Conservation (phyloP, 306 rosid species). For the Neltuma alba region DNA sequence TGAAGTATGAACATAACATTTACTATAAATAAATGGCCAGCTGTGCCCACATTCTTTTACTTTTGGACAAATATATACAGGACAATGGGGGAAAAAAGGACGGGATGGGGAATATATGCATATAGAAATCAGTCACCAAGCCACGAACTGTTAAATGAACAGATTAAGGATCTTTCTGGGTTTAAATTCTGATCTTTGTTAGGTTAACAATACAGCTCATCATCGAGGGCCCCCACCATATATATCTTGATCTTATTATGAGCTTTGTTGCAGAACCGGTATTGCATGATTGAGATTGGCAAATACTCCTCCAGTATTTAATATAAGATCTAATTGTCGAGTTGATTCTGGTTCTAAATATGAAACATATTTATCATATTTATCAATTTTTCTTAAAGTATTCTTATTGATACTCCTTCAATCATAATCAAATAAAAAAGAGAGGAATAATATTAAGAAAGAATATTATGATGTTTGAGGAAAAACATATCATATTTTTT, state of each 20-base stretch:
- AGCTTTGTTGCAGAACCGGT: neutral
- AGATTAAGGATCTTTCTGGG: neutral
- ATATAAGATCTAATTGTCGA: too few species aligned
- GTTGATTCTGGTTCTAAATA: too few species aligned
- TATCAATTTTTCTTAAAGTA: too few species aligned
- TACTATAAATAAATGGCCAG: neutral
- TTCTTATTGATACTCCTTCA: too few species aligned
- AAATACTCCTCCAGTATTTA: too few species aligned
- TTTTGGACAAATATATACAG: neutral
- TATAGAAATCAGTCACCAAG: neutral
- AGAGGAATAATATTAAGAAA: too few species aligned
- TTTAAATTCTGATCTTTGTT: neutral
- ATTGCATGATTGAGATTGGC: neutral
- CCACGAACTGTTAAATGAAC: neutral
- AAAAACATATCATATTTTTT: too few species aligned
- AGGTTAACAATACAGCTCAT: constrained; percentile 10
- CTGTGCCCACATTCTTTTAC: neutral
- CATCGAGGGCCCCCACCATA: neutral
- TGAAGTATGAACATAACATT: neutral
- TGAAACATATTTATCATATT: too few species aligned
- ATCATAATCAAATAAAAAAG: too few species aligned
- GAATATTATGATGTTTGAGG: too few species aligned
- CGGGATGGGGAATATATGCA: neutral
- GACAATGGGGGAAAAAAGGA: neutral
- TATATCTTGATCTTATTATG: neutral